Base-by-base conservation (phyloP, 257 asterid species). In the Gynochthodes officinalis region DNA sequence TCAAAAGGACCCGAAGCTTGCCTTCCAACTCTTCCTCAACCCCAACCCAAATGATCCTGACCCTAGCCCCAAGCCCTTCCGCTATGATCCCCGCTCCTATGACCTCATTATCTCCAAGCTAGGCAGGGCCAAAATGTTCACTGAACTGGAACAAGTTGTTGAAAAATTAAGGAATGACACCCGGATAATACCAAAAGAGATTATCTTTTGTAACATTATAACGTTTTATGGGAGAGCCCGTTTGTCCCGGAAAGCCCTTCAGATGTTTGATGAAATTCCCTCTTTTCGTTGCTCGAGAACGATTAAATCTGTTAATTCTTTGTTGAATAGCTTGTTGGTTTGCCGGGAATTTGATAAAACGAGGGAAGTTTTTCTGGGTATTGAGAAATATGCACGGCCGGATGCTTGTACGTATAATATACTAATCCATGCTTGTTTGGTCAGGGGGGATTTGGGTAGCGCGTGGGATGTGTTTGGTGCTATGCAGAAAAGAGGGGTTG, bases 91-190 rank as follows among this genome's bases (percentile, higher is more conserved):
- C 71, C 86, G 82, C 59, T 88, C 92, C 68, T 92, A 92, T 81
- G 96, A 92, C 70, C 90, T 88, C 75, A 88, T 90, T 83, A 85
- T 92, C 80, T 75, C 87, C 82, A 90, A 92, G 76, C 89, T 92
- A 73, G 96, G 94, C 73, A 64, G 85, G 65, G 98, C 91, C 73
- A 88, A 83, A 73, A 82, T 92, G 96, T 82, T 88, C 77, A 13
- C 80, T 9, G 85, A 90, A 69, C 76, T 92, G 96, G 96, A 92
- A 78, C 69, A 1, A 32, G 44, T 92, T 43, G 68, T 90, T 40
- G 78, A 84, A 3, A 83, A 82, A 25, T 64, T 92, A 73, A 87
- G 72, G 27, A 61, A 57, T 0, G 94, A 88, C 74, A 69, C 89
- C 28, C 81, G 96, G 7, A 25, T 88, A 27, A 37, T 75, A 11